Evolutionary conservation across 768 basidiomycete genomes (phyloP), one percentile per base, ranked within the genome.

Genomic region (Boletus reticulatus): DNA sequence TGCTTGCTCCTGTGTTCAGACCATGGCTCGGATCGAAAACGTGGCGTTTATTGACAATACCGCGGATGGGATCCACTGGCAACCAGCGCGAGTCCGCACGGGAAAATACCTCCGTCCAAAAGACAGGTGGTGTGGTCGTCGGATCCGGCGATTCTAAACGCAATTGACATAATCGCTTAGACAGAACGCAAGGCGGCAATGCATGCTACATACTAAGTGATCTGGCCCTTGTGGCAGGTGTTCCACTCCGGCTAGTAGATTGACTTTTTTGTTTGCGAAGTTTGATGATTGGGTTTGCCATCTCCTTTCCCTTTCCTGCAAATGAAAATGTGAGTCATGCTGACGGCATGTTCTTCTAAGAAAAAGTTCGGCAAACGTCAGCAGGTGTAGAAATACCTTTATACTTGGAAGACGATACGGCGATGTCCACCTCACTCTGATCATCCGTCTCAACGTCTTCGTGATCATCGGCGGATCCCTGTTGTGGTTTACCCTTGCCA

Each of bases 61-160:
- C 82, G 16, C 92, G 85, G 34, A 93, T 80, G 9, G 94, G 92
- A 72, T 99, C 97, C 38, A 98, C 87, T 0, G 94, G 87, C 14
- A 98, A 74, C 97, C 97, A 99, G 36, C 87, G 84, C 14, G 80
- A 84, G 73, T 97, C 94, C 8, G 94, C 85, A 20, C 92, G 85
- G 9, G 93, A 95, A 73, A 94, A 99, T 0, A 97, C 92, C 72
- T 99, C 97, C 0, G 90, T 92, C 97, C 97, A 99, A 71, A 94
- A 92, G 4, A 94, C 87, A 1, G 96, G 95, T 4, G 93, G 87
- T 11, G 84, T 85, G 50, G 59, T 78, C 37, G 73, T 75, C 48
- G 87, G 87, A 71, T 89, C 82, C 31, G 52, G 59, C 3, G 67
- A 58, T 49, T 60, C 71, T 71, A 20, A 48, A 58, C 11, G 43